A percentile compares a stretch with the other conserved stretches of the same genome.
Conservation (phyloP, 768 basidiomycete species). For the Crassisporium funariophilum region DNA sequence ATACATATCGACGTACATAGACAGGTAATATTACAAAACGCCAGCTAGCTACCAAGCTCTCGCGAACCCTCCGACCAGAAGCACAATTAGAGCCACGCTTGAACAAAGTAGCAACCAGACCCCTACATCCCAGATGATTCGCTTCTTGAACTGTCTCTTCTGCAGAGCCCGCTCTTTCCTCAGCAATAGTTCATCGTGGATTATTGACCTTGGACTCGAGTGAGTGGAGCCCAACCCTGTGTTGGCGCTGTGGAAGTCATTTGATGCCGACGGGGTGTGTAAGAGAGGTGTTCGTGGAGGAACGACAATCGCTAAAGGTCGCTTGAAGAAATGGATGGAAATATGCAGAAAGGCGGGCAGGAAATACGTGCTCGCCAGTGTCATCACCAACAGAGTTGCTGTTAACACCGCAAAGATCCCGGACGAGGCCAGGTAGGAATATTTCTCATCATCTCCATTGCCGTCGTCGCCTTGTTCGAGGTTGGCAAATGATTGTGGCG, state of each 20-base stretch:
- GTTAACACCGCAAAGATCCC: conserved; percentile 33
- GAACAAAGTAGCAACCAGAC: conserved; percentile 73
- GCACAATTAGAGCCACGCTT: conserved; percentile 37
- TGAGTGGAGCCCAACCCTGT: conserved; percentile 13
- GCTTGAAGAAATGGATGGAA: conserved; percentile 79
- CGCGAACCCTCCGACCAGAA: background rate
- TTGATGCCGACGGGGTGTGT: conserved; percentile 17
- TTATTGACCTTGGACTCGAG: conserved; percentile 29
- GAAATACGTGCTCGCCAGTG: conserved; percentile 60
- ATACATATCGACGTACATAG: background rate
- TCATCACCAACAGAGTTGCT: conserved; percentile 50
- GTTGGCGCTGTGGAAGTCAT: conserved; percentile 3
- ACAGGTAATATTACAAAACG: background rate
- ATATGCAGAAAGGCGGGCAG: conserved; percentile 81
- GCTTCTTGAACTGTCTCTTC: conserved; percentile 64
- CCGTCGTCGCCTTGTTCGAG: conserved; percentile 1
- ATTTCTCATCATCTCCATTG: conserved; percentile 9
- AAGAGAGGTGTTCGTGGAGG: conserved; percentile 41
- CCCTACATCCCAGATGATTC: conserved; percentile 83
- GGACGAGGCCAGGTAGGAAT: conserved; percentile 17
- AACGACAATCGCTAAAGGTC: conserved; percentile 82
- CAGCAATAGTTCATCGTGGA: conserved; percentile 72
- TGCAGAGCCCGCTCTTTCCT: conserved; percentile 88
- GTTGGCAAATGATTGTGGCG: conserved; percentile 25
- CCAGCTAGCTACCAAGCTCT: background rate